Evolutionary conservation across 306 rosid species (phyloP).

Genomic region (Sphenostylis stenocarpa): DNA sequence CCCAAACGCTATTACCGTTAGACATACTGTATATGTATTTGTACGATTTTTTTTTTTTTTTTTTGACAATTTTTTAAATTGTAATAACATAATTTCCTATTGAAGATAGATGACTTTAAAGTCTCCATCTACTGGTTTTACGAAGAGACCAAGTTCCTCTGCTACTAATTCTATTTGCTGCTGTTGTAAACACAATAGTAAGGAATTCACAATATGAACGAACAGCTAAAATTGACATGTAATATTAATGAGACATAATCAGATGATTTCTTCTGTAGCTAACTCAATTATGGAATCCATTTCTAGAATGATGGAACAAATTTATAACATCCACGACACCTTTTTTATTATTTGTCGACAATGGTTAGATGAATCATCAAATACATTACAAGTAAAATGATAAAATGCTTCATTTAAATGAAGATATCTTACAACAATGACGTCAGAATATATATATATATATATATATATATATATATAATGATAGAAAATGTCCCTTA

Average conservation of each 20-base stretch:
- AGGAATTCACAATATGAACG: not conserved
- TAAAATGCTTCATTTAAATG: not conserved
- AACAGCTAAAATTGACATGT: not conserved
- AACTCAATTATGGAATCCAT: not conserved
- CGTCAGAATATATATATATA: not conserved
- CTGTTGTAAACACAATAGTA: no score
- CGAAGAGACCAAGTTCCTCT: not conserved
- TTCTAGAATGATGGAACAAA: not conserved
- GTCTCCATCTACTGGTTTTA: not conserved
- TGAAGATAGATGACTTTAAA: not conserved
- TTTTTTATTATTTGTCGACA: not conserved
- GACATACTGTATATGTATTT: not conserved
- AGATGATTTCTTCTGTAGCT: not conserved
- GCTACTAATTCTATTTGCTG: not conserved
- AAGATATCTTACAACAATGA: not conserved
- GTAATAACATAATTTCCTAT: not conserved
- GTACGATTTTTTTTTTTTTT: no score
- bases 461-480: not conserved
- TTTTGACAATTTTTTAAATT: not conserved
- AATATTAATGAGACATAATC: not conserved
- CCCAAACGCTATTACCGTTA: slow-evolving; percentile 23
- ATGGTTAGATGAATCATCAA: not conserved
- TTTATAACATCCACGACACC: not conserved
- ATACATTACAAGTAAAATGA: not conserved
- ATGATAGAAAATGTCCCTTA: not conserved